These are phyloP conservation scores for Claviceps pazoutovae DNA, from an alignment of 2,329 filamentous ascomycete genomes.

Conservation along the genomic window DNA sequence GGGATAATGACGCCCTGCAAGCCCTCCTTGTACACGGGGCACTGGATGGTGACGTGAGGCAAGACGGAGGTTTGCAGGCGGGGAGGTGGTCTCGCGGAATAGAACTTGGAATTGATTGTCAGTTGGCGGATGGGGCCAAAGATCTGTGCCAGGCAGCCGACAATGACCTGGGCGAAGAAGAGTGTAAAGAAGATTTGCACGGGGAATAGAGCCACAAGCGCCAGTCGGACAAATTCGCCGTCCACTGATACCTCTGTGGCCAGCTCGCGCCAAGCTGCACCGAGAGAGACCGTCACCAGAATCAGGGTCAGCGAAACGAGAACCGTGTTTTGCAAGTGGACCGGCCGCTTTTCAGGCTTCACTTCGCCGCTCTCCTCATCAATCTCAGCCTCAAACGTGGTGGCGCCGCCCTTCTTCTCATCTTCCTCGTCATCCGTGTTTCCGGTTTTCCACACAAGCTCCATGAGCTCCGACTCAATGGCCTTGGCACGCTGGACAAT, in stretches of 20 bases:
- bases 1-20: conserved; percentile 60
- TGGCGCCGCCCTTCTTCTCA: conserved; percentile 32
- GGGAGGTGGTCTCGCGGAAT: conserved; percentile 56
- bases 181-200: conserved; percentile 70
- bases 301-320: conserved; percentile 53
- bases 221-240: conserved; percentile 45
- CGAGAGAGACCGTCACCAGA: conserved; percentile 51
- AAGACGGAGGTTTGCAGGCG: conserved; percentile 43
- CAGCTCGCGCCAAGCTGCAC: conserved; percentile 55
- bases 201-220: conserved; percentile 51
- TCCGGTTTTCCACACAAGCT: conserved; percentile 57
- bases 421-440: conserved; percentile 38
- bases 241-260: conserved; percentile 57
- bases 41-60: conserved; percentile 70
- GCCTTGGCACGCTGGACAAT: conserved; percentile 54
- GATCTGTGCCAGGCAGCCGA: conserved; percentile 61
- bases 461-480: conserved; percentile 66
- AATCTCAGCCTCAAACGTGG: conserved; percentile 39
- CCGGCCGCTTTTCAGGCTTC: conserved; percentile 48
- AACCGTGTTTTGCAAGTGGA: conserved; percentile 56
- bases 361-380: conserved; percentile 60
- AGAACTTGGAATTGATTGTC: conserved; percentile 66
- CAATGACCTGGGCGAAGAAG: conserved; percentile 67
- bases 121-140: conserved; percentile 64
- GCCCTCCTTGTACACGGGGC: conserved; percentile 80